phyloP scores from a whole-genome alignment of 2,329 filamentous ascomycete genomes.

The Simplicillium aogashimaense region DNA sequence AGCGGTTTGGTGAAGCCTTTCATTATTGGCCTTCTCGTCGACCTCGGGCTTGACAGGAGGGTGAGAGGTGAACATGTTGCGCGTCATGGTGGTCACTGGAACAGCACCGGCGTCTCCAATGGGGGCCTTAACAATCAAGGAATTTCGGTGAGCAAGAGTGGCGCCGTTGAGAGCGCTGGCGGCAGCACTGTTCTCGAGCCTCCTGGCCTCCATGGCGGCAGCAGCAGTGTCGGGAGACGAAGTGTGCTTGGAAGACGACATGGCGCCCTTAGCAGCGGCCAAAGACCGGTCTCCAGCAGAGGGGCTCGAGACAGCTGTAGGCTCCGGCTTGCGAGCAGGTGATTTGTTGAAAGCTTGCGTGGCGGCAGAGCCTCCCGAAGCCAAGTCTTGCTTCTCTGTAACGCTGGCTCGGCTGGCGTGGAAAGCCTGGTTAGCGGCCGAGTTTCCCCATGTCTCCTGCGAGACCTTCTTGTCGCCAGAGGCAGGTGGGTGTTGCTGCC shows the following conservation, averaged over 20 bases:
- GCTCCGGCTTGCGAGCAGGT: conserved; percentile 6
- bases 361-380: conserved; percentile 17
- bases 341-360: conserved; percentile 27
- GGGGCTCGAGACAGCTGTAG: conserved; percentile 19
- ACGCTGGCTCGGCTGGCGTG: conserved; percentile 19
- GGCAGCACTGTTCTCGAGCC: conserved; percentile 49
- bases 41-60: conserved; percentile 63
- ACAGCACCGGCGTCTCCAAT: conserved; percentile 55
- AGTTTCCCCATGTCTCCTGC: conserved; percentile 45
- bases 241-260: conserved; percentile 42
- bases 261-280: conserved; percentile 68
- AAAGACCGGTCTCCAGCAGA: conserved; percentile 56
- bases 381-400: conserved; percentile 7
- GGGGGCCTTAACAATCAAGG: conserved; percentile 31
- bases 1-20: conserved; percentile 70
- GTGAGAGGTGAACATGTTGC: conserved; percentile 68
- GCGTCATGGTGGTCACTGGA: conserved; percentile 56
- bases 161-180: conserved; percentile 66
- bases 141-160: conserved; percentile 51
- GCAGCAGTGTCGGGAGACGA: conserved; percentile 1
- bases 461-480: conserved; percentile 7
- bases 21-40: conserved; percentile 63
- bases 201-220: conserved; percentile 30
- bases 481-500: conserved; percentile 9
- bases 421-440: conserved; percentile 62